Conservation (phyloP, 306 rosid genomes). For the Sindora glabra region DNA sequence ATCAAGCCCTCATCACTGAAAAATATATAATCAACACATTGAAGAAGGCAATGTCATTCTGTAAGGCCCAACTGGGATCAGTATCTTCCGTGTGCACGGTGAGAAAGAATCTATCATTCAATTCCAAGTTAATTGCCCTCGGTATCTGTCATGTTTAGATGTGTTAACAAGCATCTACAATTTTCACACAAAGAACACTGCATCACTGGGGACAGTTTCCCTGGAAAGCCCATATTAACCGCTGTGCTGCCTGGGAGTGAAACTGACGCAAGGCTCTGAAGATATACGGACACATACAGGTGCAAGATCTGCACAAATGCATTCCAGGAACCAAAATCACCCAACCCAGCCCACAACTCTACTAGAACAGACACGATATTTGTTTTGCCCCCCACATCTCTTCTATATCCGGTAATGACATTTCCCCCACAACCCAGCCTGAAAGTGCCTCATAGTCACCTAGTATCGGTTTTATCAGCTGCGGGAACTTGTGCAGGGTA, state of each 20-base stretch:
- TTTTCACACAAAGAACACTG: conserved; percentile 35
- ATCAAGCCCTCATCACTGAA: too few species aligned
- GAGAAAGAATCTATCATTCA: conserved; percentile 20
- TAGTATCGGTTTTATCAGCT: conserved; percentile 38
- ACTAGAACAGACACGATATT: conserved; percentile 13
- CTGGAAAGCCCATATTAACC: conserved; percentile 17
- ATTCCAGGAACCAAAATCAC: conserved; percentile 20
- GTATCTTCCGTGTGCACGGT: neutral
- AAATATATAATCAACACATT: too few species aligned
- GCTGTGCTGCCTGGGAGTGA: conserved; percentile 9
- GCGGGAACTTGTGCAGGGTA: conserved; percentile 79
- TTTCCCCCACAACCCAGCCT: conserved; percentile 19
- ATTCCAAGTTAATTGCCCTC: conserved; percentile 14
- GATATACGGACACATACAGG: conserved; percentile 14
- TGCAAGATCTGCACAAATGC: conserved; percentile 21
- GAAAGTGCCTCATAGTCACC: conserved; percentile 29
- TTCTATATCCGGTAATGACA: conserved; percentile 4
- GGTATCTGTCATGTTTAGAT: conserved; percentile 24
- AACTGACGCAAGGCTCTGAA: conserved; percentile 7
- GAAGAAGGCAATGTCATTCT: neutral
- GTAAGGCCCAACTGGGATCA: conserved; percentile 5
- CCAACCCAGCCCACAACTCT: conserved; percentile 17
- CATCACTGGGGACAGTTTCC: conserved; percentile 32
- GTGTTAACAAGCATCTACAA: conserved; percentile 56
- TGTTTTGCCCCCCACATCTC: conserved; percentile 9